Base-by-base conservation (phyloP, 1,284 basidiomycete genomes). In the Cryptococcus hybrid region DNA sequence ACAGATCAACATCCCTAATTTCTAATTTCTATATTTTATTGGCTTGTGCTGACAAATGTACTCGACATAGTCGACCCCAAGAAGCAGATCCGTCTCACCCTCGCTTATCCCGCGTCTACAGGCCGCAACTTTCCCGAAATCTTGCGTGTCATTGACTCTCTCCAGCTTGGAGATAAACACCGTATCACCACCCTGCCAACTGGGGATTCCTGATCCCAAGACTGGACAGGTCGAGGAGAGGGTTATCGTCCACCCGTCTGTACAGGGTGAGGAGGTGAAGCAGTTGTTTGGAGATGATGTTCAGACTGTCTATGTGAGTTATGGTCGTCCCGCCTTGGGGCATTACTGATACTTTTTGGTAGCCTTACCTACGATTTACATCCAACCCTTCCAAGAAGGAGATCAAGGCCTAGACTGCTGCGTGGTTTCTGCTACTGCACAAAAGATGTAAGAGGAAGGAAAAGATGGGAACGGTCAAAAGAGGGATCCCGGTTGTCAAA, bases 91-190 rank as follows among this genome's bases (percentile, higher is more conserved):
- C 90, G 95, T 62, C 82, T 97, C 64, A 92, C 86, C 42, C 77
- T 99, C 67, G 82, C 90, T 39, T 99, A 99, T 82, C 93, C 93
- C 56, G 92, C 91, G 47, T 86, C 87, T 12, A 88, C 88, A 62
- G 88, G 88, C 49, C 35, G 79, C 82, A 50, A 82, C 67, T 84
- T 83, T 66, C 87, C 88, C 70, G 94, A 97, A 79, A 87, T 96
- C 68, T 77, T 96, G 60, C 87, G 94, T 51, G 85, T 86, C 55
- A 80, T 92, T 64, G 88, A 91, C 76, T 87, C 92, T 51, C 86
- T 99, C 57, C 96, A 99, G 78, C 82, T 95, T 60, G 90, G 91
- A 50, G 94, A 98, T 83, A 92, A 90, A 82, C 82, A 94, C 82
- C 77, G 60, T 59, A 63, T 65, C 54, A 65, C 64, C 42, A 65